Evolutionary conservation across 2,329 filamentous ascomycete genomes (phyloP).

Genomic region (Emydomyces testavorans): DNA sequence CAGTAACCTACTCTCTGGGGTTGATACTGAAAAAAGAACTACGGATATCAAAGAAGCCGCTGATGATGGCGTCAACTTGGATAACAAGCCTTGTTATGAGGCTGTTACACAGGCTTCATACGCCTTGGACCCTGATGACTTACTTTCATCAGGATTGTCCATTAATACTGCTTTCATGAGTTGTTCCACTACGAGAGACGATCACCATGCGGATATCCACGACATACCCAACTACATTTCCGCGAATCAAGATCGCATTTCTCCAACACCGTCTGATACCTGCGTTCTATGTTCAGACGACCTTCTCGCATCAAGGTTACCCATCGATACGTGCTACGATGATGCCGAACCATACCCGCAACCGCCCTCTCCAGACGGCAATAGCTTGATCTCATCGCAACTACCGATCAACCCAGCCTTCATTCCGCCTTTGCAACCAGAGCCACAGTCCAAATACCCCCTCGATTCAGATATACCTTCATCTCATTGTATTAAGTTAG

Average conservation of each 20-base stretch:
- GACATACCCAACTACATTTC: neutral
- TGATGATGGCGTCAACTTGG: neutral
- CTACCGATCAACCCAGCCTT: constrained; percentile 27
- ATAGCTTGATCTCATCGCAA: constrained; percentile 22
- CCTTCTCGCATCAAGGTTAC: constrained; percentile 9
- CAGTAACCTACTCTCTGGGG: neutral
- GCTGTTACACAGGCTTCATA: neutral
- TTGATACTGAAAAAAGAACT: constrained; percentile 14
- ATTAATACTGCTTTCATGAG: constrained; percentile 10
- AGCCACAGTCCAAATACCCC: neutral
- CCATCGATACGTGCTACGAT: constrained; percentile 5
- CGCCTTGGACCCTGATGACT: neutral
- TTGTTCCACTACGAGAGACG: neutral
- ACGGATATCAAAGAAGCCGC: constrained; percentile 14
- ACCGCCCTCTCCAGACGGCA: neutral
- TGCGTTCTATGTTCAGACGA: neutral
- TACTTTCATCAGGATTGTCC: constrained; percentile 9
- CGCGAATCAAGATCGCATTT: neutral
- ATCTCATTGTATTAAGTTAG: constrained; percentile 10
- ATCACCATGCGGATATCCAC: neutral
- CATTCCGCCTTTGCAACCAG: neutral
- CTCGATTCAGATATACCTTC: neutral
- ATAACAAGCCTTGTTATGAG: neutral
- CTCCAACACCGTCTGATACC: neutral
- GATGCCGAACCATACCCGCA: neutral